These are phyloP conservation scores for Ceratobasidium sp. DNA, from an alignment of 1,284 basidiomycete species.

Conservation along the genomic window DNA sequence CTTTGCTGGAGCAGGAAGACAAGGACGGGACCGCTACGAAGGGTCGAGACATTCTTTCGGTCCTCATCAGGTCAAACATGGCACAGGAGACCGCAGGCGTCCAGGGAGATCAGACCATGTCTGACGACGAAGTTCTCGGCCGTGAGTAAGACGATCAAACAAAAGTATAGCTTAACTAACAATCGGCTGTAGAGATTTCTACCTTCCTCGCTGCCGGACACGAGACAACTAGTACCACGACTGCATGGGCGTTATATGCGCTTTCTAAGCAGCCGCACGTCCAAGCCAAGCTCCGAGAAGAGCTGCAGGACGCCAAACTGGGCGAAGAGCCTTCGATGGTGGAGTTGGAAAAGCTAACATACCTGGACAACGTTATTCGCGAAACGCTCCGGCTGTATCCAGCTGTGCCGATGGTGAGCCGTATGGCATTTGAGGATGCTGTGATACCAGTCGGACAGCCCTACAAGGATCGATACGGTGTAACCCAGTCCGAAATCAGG, in stretches of 20 bases:
- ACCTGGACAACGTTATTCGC: slow-evolving; percentile 46
- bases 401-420: slow-evolving; percentile 6
- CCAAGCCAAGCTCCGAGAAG: slow-evolving; percentile 62
- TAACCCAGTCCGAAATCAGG: slow-evolving; percentile 34
- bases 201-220: slow-evolving; percentile 55
- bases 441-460: slow-evolving; percentile 42
- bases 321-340: slow-evolving; percentile 48
- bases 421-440: slow-evolving; percentile 43
- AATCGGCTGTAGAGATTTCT: slow-evolving; percentile 24
- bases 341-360: slow-evolving; percentile 44
- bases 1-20: slow-evolving; percentile 48
- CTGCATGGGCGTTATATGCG: slow-evolving; percentile 65
- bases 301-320: slow-evolving; percentile 55
- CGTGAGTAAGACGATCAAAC: slow-evolving; percentile 59
- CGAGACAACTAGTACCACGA: slow-evolving; percentile 58
- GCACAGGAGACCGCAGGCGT: slow-evolving; percentile 53
- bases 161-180: neutral
- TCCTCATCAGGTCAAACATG: slow-evolving; percentile 59
- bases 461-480: slow-evolving; percentile 44
- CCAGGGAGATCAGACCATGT: slow-evolving; percentile 59
- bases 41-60: slow-evolving; percentile 52
- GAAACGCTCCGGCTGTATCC: slow-evolving; percentile 42
- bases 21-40: slow-evolving; percentile 23
- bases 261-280: slow-evolving; percentile 59
- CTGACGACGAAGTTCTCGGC: slow-evolving; percentile 64